phyloP scores from a whole-genome alignment of 164 flowering plant species.

The Euptelea pleiosperma region DNA sequence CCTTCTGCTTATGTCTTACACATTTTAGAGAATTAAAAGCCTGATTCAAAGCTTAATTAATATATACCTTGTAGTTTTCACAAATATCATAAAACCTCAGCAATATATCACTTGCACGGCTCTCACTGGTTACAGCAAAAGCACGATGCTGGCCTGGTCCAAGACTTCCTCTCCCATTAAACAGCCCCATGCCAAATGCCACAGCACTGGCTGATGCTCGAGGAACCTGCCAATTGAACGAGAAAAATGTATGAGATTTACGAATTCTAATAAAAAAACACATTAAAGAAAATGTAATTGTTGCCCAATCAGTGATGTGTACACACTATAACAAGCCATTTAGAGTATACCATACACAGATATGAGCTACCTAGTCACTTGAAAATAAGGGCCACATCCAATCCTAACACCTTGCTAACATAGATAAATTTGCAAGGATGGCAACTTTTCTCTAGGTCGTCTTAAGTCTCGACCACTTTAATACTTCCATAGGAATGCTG shows the following conservation, averaged over 20 bases:
- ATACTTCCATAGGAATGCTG: no score
- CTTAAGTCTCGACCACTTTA: no score
- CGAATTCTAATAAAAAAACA: background rate
- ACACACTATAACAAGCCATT: background rate
- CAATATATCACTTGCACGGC: conserved; percentile 89
- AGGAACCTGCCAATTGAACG: conserved; percentile 51
- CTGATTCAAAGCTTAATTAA: background rate
- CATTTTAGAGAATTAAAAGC: background rate
- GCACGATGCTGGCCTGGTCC: conserved; percentile 79
- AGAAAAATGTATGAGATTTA: conserved; percentile 7
- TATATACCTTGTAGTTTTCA: conserved; percentile 74
- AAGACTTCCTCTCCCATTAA: conserved; percentile 68
- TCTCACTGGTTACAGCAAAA: conserved; percentile 85
- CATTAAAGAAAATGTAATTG: background rate
- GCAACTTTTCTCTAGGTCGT: conserved; percentile 2
- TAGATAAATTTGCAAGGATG: background rate
- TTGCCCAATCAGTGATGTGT: no score
- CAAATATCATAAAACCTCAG: conserved; percentile 88
- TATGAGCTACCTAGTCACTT: background rate
- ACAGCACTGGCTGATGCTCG: conserved; percentile 99
- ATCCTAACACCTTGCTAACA: background rate
- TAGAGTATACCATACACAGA: background rate
- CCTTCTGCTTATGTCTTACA: no score
- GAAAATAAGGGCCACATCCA: background rate
- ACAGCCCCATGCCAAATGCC: conserved; percentile 94